Evolutionary conservation across 2,329 filamentous ascomycete species (phyloP), one percentile per base, ranked within the genome.

Genomic region (Cordyceps fumosorosea): DNA sequence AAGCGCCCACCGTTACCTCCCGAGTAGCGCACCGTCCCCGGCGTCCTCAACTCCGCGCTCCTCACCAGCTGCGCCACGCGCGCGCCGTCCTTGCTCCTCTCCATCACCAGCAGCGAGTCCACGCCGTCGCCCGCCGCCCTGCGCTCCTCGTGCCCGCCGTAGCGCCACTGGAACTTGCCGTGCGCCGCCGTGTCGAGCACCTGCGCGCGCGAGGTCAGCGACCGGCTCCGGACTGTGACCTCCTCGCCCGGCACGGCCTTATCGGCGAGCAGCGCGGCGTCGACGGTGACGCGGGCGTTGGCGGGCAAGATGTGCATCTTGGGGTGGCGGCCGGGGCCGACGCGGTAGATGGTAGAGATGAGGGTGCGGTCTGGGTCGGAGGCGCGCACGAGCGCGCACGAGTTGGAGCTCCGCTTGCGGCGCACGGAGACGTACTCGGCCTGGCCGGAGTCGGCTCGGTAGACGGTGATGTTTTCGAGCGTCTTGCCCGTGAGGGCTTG

Each of bases 291-390:
- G n/a, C 48, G 42, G 7, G 59, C 45, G 7, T 60, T 24, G 12
- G 20, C 7, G 1, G 58, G 62, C 20, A 66, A 47, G 18, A 67
- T 64, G 24, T 64, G 55, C 60, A 69, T 68, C 47, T 58, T 63
- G 37, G 67, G 66, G 20, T 22, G 60, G 20, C 67, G 54, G 6
- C 64, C 65, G 1, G 66, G 67, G 18, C 67, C 66, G 37, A 62
- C 60, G 56, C 66, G 66, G 56, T 69, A 69, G 55, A 67, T 65
- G 54, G 67, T 69, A 16, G 67, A 64, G 32, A 69, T 66, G 40
- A 68, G 66, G 51, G 32, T 50, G 61, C n/a, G 53, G 26, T 37
- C 42, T 12, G 59, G 50, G 40, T 66, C 63, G 3, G 62, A 56
- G 8, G 48, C 50, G 7, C 64, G 65, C 3, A 67, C 65, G n/a